Conservation (phyloP, 2,329 filamentous ascomycete genomes). For the Trichoderma breve region DNA sequence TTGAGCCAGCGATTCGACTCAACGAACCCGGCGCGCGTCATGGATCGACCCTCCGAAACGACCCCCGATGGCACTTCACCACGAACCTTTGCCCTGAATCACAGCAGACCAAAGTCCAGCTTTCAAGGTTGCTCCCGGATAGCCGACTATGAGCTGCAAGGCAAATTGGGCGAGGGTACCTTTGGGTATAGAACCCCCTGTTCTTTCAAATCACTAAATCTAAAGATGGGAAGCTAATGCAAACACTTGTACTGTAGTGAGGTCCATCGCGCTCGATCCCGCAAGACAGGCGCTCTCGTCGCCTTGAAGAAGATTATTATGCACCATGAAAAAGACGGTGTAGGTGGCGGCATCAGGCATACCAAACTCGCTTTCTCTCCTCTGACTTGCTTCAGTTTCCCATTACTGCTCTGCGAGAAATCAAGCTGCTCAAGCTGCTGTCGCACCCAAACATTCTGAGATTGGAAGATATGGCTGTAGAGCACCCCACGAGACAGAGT, state of each 20-base stretch:
- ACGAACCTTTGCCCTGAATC: constrained; percentile 54
- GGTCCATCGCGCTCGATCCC: constrained; percentile 84
- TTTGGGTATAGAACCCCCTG: constrained; percentile 66
- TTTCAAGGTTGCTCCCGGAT: constrained; percentile 87
- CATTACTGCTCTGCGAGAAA: constrained; percentile 96
- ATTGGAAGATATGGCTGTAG: constrained; percentile 94
- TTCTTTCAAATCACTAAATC: not conserved
- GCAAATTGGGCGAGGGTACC: constrained; percentile 89
- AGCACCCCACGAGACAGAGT: constrained; percentile 65
- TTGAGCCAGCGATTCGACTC: not conserved
- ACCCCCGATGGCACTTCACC: constrained; percentile 48
- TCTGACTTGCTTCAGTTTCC: constrained; percentile 63
- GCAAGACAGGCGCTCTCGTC: constrained; percentile 70
- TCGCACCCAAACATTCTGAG: constrained; percentile 84
- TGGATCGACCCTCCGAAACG: constrained; percentile 33
- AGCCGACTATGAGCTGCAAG: constrained; percentile 72
- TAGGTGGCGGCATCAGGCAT: constrained; percentile 40
- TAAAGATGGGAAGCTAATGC: constrained; percentile 17
- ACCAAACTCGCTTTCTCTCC: constrained; percentile 20
- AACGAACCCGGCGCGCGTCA: constrained; percentile 22
- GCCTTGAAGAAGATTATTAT: constrained; percentile 98
- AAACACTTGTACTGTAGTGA: constrained; percentile 52
- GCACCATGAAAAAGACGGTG: constrained; percentile 98
- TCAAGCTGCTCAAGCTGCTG: constrained; percentile 95
- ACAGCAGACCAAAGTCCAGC: constrained; percentile 54